These are phyloP conservation scores for Vaccinium myrtillus DNA, from an alignment of 148 eudicot genomes.

Conservation along the genomic window DNA sequence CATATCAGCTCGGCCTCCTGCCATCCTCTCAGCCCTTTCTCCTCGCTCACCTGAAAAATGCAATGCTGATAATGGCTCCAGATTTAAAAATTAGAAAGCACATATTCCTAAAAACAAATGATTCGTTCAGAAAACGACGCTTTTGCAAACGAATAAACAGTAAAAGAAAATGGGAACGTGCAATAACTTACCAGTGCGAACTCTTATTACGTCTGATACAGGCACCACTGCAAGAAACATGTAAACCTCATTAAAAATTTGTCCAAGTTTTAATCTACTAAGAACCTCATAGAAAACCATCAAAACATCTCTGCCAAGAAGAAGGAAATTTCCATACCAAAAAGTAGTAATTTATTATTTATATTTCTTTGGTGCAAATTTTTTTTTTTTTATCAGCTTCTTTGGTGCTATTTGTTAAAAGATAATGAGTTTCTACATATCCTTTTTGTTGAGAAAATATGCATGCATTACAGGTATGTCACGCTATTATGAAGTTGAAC, in stretches of 20 bases:
- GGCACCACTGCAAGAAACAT: slow-evolving; percentile 63
- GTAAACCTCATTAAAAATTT: background rate
- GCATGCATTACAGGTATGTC: background rate
- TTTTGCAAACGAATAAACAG: background rate
- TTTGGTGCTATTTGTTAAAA: background rate
- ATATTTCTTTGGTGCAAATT: background rate
- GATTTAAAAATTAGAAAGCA: background rate
- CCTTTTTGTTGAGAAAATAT: background rate
- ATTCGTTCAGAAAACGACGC: background rate
- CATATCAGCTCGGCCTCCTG: slow-evolving; percentile 73
- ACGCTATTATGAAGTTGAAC: background rate
- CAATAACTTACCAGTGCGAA: slow-evolving; percentile 63
- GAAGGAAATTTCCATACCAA: background rate
- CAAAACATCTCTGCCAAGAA: background rate
- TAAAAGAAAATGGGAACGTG: background rate
- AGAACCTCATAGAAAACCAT: background rate
- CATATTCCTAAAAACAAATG: background rate
- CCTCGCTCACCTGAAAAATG: slow-evolving; percentile 68
- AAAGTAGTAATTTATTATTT: background rate
- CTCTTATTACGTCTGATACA: slow-evolving; percentile 73
- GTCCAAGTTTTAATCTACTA: background rate
- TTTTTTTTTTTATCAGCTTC: background rate
- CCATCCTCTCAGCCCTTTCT: slow-evolving; percentile 81
- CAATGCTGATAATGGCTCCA: background rate
- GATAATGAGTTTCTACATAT: background rate